Conservation (phyloP, 768 basidiomycete species). For the Pleurotus sapidus region DNA sequence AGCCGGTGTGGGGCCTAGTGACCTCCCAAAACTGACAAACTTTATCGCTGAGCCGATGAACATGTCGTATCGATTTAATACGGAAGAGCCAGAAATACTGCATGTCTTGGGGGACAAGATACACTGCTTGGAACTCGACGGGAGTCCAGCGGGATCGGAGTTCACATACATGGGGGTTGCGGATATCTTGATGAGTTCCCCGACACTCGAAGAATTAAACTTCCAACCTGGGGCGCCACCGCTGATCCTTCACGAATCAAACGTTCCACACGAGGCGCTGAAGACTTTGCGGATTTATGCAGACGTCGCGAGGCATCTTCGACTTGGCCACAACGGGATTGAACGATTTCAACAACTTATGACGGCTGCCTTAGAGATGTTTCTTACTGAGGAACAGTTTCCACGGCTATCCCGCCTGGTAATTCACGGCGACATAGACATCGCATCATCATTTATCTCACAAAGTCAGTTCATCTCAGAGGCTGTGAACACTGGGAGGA, state of each 20-base stretch:
- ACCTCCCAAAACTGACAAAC: not conserved
- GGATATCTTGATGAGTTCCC: not conserved
- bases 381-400: not conserved
- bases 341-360: not conserved
- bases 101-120: slow-evolving; percentile 3
- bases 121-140: slow-evolving; percentile 3
- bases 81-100: slow-evolving; percentile 2
- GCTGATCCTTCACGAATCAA: not conserved
- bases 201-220: not conserved
- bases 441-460: not conserved
- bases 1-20: not conserved
- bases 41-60: slow-evolving; percentile 6
- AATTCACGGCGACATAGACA: not conserved
- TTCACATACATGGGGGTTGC: slow-evolving; percentile 1
- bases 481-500: no score
- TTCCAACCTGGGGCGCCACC: slow-evolving; percentile 4
- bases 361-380: not conserved
- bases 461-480: no score
- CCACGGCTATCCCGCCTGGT: not conserved
- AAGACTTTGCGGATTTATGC: slow-evolving; percentile 3
- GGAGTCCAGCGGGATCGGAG: slow-evolving; percentile 5
- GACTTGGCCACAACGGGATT: not conserved
- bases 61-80: slow-evolving; percentile 3
- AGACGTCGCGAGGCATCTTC: not conserved
- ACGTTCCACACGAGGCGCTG: not conserved